Percentiles rank a stretch among this genome's conserved stretches.
These are phyloP conservation scores for Stemphylium lycopersici DNA, from an alignment of 2,329 filamentous ascomycete species.

Conservation along the genomic window DNA sequence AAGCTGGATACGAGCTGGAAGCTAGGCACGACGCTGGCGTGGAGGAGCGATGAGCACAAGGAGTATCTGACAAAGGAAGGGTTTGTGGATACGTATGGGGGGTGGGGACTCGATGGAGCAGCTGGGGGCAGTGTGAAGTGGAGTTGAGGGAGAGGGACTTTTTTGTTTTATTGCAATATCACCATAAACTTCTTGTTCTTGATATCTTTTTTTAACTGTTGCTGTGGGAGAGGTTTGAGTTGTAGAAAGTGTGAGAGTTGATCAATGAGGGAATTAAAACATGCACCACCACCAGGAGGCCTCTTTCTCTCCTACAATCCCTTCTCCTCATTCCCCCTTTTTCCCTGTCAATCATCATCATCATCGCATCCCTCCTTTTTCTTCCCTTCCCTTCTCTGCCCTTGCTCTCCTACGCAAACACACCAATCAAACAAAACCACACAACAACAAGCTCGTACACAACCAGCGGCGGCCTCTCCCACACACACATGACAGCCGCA, in stretches of 20 bases:
- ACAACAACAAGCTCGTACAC: constrained; percentile 6
- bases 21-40: constrained; percentile 50
- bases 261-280: too few species aligned
- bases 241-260: too few species aligned
- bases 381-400: not conserved
- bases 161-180: too few species aligned
- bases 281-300: too few species aligned
- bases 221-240: too few species aligned
- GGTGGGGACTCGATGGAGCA: constrained; percentile 35
- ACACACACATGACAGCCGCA: constrained; percentile 3
- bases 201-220: too few species aligned
- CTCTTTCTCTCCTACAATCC: too few species aligned
- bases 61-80: constrained; percentile 49
- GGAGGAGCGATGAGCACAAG: constrained; percentile 42
- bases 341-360: too few species aligned
- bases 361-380: not conserved
- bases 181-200: too few species aligned
- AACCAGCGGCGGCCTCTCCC: constrained; percentile 8
- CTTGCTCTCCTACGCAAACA: constrained; percentile 9
- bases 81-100: constrained; percentile 45
- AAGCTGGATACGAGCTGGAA: constrained; percentile 30
- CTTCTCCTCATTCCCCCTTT: too few species aligned
- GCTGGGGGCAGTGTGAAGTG: constrained; percentile 33
- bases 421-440: constrained; percentile 7
- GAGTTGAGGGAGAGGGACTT: too few species aligned